Conservation (phyloP, 768 basidiomycete species). For the Termitomyces sp. region DNA sequence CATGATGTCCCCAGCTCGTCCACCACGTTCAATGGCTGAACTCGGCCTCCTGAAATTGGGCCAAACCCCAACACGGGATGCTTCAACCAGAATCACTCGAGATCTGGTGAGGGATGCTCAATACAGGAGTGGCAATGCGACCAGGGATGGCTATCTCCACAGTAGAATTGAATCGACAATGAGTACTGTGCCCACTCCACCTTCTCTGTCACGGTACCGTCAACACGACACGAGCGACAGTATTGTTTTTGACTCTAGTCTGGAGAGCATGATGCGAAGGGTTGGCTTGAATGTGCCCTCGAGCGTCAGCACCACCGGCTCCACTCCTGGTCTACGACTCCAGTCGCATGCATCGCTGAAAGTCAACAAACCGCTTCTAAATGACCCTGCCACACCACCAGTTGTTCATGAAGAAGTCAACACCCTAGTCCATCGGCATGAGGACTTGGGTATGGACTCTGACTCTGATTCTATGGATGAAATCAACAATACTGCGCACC, state of each 20-base stretch:
- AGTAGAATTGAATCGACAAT: constrained; percentile 54
- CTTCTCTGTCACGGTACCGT: constrained; percentile 66
- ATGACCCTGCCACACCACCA: constrained; percentile 1
- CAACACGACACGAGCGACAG: constrained; percentile 44
- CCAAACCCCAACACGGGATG: constrained; percentile 70
- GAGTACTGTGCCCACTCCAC: constrained; percentile 68
- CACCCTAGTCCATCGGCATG: constrained; percentile 14
- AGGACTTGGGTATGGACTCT: constrained; percentile 40
- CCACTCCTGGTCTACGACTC: constrained; percentile 21
- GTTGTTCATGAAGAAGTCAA: constrained; percentile 5
- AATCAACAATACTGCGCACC: constrained; percentile 55
- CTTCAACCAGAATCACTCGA: constrained; percentile 63
- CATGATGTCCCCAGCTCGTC: constrained; percentile 54
- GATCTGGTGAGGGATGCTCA: constrained; percentile 60
- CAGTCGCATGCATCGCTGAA: constrained; percentile 22
- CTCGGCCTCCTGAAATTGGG: constrained; percentile 43
- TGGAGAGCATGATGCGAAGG: constrained; percentile 69
- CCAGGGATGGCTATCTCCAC: constrained; percentile 23
- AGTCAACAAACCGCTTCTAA: neutral
- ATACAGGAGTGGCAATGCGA: constrained; percentile 28
- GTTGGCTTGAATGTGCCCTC: constrained; percentile 45
- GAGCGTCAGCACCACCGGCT: constrained; percentile 18
- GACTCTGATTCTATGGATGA: constrained; percentile 63
- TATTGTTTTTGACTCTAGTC: constrained; percentile 49
- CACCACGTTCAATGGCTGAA: constrained; percentile 44